These are phyloP conservation scores for Sporormia fimetaria DNA, from an alignment of 495 filamentous ascomycete genomes.

Conservation along the genomic window DNA sequence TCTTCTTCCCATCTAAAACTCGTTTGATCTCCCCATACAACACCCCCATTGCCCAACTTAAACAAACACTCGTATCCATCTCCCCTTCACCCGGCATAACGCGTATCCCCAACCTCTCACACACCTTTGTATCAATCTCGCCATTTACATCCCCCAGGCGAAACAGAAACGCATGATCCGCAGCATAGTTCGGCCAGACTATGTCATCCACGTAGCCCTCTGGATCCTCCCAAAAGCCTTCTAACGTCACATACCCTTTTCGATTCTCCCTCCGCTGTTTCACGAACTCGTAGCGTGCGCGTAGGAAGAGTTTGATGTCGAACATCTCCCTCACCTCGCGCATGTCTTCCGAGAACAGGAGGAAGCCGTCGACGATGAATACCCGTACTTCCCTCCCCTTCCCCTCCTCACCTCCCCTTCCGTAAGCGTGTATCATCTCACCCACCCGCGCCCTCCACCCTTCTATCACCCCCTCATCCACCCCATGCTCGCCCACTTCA, in stretches of 20 bases:
- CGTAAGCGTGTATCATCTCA: conserved; percentile 5
- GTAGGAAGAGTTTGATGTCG: conserved; percentile 66
- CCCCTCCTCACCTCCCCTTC: too few species aligned
- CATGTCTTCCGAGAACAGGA: conserved; percentile 49
- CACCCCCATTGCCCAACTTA: conserved; percentile 28
- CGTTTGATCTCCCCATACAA: conserved; percentile 12
- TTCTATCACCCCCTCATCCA: conserved; percentile 34
- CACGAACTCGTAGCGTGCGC: conserved; percentile 47
- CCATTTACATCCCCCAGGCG: conserved; percentile 50
- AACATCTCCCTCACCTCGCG: conserved; percentile 43
- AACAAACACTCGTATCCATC: conserved; percentile 23
- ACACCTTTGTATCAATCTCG: conserved; percentile 34
- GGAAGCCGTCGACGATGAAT: conserved; percentile 70
- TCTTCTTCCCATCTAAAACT: background rate
- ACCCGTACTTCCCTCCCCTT: conserved; percentile 27
- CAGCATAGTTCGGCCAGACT: conserved; percentile 88
- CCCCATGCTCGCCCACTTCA: conserved; percentile 40
- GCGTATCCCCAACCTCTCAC: conserved; percentile 37
- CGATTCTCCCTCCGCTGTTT: conserved; percentile 58
- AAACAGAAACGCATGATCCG: conserved; percentile 67
- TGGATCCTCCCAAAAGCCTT: conserved; percentile 89
- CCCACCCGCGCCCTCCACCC: conserved; percentile 29
- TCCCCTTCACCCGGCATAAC: conserved; percentile 28
- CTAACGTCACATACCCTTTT: conserved; percentile 72
- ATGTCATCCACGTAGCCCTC: conserved; percentile 88